These are phyloP conservation scores for Capsicum chinense DNA, from an alignment of 257 asterid species.

Conservation along the genomic window DNA sequence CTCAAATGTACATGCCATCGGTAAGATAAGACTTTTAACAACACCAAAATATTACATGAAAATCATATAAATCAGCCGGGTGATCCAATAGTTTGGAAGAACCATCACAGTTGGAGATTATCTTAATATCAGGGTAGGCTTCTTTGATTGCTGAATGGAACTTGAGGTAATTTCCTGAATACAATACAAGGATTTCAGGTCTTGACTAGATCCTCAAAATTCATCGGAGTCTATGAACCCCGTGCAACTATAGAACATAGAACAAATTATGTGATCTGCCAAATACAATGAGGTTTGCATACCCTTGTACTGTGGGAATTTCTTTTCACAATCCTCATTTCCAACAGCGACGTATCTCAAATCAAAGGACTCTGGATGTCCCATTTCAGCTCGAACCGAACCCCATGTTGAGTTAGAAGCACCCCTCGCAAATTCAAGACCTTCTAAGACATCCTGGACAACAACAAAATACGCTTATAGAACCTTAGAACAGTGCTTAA, in stretches of 20 bases:
- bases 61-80: conserved; percentile 89
- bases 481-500: neutral
- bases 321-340: conserved; percentile 69
- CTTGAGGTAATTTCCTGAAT: conserved; percentile 87
- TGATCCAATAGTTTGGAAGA: conserved; percentile 72
- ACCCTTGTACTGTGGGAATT: conserved; percentile 68
- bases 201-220: neutral
- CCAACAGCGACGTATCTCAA: conserved; percentile 93
- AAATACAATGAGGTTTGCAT: neutral
- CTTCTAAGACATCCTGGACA: conserved; percentile 79
- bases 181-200: neutral
- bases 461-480: conserved; percentile 9
- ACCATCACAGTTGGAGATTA: conserved; percentile 91
- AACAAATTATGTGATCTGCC: neutral
- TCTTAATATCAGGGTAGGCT: conserved; percentile 77
- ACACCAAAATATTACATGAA: conserved; percentile 62
- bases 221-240: neutral
- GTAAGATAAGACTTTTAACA: neutral
- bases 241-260: neutral
- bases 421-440: conserved; percentile 89
- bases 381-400: conserved; percentile 82
- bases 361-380: conserved; percentile 88
- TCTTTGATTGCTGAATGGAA: conserved; percentile 68
- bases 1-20: neutral
- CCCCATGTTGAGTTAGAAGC: conserved; percentile 84